Percentiles rank a stretch among this genome's conserved stretches.
These are phyloP conservation scores for Oidiodendron maius DNA, from an alignment of 495 filamentous ascomycete species.

Conservation along the genomic window DNA sequence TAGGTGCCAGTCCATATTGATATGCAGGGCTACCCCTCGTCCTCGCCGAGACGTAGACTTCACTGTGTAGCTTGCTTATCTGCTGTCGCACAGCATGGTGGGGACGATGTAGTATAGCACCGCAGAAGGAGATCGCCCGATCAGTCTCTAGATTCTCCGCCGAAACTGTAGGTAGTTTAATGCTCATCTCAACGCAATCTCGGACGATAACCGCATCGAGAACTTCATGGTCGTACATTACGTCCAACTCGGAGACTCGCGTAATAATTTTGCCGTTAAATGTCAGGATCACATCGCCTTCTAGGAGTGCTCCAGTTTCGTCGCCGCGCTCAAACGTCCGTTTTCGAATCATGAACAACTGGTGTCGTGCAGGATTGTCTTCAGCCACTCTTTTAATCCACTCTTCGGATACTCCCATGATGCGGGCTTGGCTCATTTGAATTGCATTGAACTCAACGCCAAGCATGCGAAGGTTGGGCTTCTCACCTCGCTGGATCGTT, in stretches of 20 bases:
- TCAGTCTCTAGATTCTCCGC: conserved; percentile 90
- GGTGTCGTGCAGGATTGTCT: conserved; percentile 85
- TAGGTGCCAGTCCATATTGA: conserved; percentile 88
- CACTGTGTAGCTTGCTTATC: conserved; percentile 91
- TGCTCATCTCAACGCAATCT: conserved; percentile 67
- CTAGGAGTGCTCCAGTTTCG: conserved; percentile 68
- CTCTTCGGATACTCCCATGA: conserved; percentile 94
- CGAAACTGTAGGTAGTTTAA: conserved; percentile 79
- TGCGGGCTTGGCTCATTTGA: conserved; percentile 94
- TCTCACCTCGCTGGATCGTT: conserved; percentile 73
- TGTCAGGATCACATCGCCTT: conserved; percentile 90
- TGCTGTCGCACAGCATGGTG: conserved; percentile 97
- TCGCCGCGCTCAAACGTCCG: conserved; percentile 52
- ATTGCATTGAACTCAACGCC: conserved; percentile 92
- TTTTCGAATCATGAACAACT: conserved; percentile 98
- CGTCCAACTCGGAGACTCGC: conserved; percentile 82
- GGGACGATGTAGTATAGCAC: conserved; percentile 85
- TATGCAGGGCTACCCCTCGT: conserved; percentile 82
- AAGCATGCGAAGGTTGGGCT: conserved; percentile 79
- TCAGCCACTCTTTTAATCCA: conserved; percentile 87
- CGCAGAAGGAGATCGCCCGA: conserved; percentile 88
- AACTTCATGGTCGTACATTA: conserved; percentile 87
- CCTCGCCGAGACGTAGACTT: conserved; percentile 90
- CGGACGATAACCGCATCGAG: conserved; percentile 87
- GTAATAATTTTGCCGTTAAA: conserved; percentile 91